Conservation (phyloP, 2,329 filamentous ascomycete genomes). For the Claviceps paspali region DNA sequence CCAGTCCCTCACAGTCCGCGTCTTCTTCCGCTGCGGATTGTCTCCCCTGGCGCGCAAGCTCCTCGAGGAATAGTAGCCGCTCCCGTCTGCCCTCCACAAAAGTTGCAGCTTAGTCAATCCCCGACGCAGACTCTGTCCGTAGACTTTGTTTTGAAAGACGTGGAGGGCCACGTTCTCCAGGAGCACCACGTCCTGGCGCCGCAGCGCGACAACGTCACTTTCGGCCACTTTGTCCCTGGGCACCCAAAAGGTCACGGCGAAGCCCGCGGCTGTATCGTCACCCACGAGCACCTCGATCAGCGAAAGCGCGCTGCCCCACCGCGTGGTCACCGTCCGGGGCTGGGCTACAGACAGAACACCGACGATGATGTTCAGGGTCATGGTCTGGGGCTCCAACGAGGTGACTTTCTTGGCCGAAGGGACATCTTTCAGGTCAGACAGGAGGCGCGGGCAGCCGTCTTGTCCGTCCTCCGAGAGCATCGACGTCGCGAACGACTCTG, state of each 20-base stretch:
- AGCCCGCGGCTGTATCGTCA: conserved; percentile 70
- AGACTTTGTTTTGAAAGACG: conserved; percentile 61
- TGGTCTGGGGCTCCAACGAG: conserved; percentile 60
- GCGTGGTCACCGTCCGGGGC: conserved; percentile 52
- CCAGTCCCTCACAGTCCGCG: conserved; percentile 59
- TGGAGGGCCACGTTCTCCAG: conserved; percentile 66
- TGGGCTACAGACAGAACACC: conserved; percentile 59
- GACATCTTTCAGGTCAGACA: conserved; percentile 48
- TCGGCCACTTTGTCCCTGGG: conserved; percentile 20
- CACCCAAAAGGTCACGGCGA: conserved; percentile 77
- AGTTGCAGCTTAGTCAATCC: conserved; percentile 56
- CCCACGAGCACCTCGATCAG: conserved; percentile 68
- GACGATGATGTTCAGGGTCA: conserved; percentile 69
- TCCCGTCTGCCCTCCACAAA: conserved; percentile 36
- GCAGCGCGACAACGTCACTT: conserved; percentile 29
- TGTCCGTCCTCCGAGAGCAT: conserved; percentile 8
- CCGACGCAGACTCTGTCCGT: conserved; percentile 66
- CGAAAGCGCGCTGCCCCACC: conserved; percentile 44
- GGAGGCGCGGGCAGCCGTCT: conserved; percentile 15
- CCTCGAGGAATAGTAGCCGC: conserved; percentile 40
- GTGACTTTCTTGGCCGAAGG: conserved; percentile 51
- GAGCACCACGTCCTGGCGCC: conserved; percentile 62
- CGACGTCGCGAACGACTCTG: conserved; percentile 10
- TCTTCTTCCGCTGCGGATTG: conserved; percentile 42
- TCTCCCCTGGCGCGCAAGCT: conserved; percentile 24